phyloP scores from a whole-genome alignment of 140 eudicot genomes.

The Bidens hawaiensis region DNA sequence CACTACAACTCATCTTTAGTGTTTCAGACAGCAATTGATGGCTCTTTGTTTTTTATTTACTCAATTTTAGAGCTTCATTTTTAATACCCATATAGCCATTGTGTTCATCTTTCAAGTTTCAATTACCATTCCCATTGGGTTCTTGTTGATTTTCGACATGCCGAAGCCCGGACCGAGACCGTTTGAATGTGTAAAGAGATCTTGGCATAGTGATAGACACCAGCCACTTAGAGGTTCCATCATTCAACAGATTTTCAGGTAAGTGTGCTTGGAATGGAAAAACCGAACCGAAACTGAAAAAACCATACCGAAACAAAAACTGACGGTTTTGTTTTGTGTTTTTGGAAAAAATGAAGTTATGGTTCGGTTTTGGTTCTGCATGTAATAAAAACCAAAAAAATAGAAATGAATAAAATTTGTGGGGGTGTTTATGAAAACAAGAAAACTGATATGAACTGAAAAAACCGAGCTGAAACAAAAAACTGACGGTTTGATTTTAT shows the following conservation, averaged over 20 bases:
- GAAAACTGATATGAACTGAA: too few relatives aligned
- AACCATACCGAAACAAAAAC: too few relatives aligned
- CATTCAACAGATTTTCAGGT: constrained; percentile 77
- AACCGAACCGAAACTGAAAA: too few relatives aligned
- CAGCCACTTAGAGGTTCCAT: constrained; percentile 82
- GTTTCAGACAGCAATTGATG: constrained; percentile 1
- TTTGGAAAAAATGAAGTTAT: too few relatives aligned
- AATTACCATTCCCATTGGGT: not conserved
- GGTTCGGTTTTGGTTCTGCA: too few relatives aligned
- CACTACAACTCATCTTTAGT: constrained; percentile 14
- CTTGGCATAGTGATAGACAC: constrained; percentile 96
- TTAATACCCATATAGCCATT: constrained; percentile 15
- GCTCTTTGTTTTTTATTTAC: constrained; percentile 3
- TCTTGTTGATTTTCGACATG: constrained; percentile 23
- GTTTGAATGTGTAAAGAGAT: constrained; percentile 79
- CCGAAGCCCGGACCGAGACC: constrained; percentile 93
- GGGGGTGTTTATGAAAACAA: too few relatives aligned
- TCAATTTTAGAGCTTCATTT: constrained; percentile 13
- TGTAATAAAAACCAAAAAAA: too few relatives aligned
- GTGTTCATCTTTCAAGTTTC: constrained; percentile 13
- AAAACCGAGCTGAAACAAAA: too few relatives aligned
- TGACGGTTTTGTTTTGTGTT: too few relatives aligned
- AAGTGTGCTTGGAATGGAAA: too few relatives aligned
- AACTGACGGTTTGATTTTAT: too few relatives aligned
- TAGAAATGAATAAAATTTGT: too few relatives aligned